Conservation (phyloP, 495 filamentous ascomycete genomes). For the Amorphotheca resinae region DNA sequence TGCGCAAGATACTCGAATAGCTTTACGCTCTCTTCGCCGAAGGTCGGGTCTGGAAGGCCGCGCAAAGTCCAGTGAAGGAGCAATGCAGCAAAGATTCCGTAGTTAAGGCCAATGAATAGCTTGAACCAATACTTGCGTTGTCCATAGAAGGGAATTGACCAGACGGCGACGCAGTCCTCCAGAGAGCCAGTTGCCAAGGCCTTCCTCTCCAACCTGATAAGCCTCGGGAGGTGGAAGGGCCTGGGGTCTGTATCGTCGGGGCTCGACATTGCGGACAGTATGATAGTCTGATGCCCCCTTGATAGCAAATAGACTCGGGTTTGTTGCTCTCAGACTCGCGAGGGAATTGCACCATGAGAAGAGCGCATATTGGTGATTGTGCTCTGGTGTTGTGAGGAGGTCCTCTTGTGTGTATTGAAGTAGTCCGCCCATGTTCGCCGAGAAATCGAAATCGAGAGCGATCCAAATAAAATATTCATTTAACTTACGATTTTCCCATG, state of each 20-base stretch:
- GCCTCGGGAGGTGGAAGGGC: neutral
- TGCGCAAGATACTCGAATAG: neutral
- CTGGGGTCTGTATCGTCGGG: neutral
- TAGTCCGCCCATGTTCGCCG: too few species aligned
- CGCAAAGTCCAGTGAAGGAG: neutral
- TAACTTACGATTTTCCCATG: slow-evolving; percentile 20
- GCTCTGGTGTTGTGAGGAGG: neutral
- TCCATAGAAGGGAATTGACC: neutral
- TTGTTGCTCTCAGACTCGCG: too few species aligned
- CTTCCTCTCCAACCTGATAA: neutral
- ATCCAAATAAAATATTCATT: slow-evolving; percentile 1
- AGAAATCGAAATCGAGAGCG: too few species aligned
- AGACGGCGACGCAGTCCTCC: neutral
- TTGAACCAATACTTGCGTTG: slow-evolving; percentile 1
- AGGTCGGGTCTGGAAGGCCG: neutral
- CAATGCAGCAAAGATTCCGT: neutral
- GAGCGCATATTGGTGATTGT: too few species aligned
- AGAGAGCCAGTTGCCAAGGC: neutral
- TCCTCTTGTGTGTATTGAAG: neutral
- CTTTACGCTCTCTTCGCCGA: neutral
- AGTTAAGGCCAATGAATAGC: neutral
- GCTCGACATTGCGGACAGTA: neutral
- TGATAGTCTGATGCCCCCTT: too few species aligned
- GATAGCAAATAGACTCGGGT: too few species aligned
- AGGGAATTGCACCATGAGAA: too few species aligned